Conservation (phyloP, 305 asterid species). For the Stenogyne calaminthoides region DNA sequence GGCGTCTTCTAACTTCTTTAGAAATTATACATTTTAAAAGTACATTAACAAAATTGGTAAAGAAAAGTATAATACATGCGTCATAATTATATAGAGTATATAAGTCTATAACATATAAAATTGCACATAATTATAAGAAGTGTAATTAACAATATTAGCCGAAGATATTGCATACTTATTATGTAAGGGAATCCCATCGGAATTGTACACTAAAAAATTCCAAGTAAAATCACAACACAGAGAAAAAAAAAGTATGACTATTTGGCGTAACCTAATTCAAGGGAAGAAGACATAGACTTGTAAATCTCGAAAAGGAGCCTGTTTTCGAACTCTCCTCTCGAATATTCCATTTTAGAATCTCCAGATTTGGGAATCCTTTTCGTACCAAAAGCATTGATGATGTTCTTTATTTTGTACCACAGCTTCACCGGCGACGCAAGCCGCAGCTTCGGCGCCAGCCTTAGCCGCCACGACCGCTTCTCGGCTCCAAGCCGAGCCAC, state of each 20-base stretch:
- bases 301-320: conserved; percentile 61
- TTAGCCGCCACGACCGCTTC: conserved; percentile 55
- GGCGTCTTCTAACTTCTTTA: no score
- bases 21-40: no score
- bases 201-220: no score
- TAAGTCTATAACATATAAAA: no score
- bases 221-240: no score
- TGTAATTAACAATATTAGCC: no score
- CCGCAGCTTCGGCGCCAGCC: conserved; percentile 46
- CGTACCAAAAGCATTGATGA: conserved; percentile 34
- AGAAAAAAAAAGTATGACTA: not conserved
- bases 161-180: no score
- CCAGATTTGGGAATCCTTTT: conserved; percentile 47
- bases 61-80: no score
- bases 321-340: conserved; percentile 55
- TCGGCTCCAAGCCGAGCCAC: conserved; percentile 45
- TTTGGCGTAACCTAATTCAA: conserved; percentile 46
- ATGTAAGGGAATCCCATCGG: no score
- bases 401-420: conserved; percentile 49
- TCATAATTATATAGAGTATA: no score
- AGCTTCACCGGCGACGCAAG: conserved; percentile 52
- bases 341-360: conserved; percentile 27
- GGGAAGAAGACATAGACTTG: conserved; percentile 52
- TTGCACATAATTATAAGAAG: no score
- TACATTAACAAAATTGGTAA: no score